Percentiles rank a stretch among this genome's conserved stretches.
These are phyloP conservation scores for Pichia exigua DNA, from an alignment of 805 yeast species.

Conservation along the genomic window DNA sequence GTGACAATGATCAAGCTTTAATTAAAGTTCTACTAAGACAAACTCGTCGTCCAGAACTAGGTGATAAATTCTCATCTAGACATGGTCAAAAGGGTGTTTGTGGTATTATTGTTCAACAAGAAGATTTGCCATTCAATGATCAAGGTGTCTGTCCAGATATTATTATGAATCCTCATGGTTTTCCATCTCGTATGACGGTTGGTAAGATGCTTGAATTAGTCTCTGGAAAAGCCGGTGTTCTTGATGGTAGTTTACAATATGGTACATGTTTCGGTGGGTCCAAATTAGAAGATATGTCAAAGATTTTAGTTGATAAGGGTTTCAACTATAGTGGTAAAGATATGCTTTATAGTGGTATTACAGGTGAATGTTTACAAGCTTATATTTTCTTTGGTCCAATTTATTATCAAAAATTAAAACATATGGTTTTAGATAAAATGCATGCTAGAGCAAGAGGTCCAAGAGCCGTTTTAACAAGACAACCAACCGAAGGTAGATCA, in stretches of 20 bases:
- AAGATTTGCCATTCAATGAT: conserved; percentile 93
- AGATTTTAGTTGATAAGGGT: conserved; percentile 82
- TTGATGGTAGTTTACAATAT: conserved; percentile 84
- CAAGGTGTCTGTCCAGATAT: conserved; percentile 90
- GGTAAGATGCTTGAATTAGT: conserved; percentile 97
- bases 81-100: conserved; percentile 99
- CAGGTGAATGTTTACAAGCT: conserved; percentile 96
- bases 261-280: conserved; percentile 99
- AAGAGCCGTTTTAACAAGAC: conserved; percentile 94
- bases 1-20: conserved; percentile 91
- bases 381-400: conserved; percentile 98
- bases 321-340: conserved; percentile 95
- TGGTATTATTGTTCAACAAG: conserved; percentile 96
- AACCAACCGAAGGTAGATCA: conserved; percentile 98
- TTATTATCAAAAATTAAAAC: conserved; percentile 95
- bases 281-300: conserved; percentile 91
- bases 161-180: conserved; percentile 98
- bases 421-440: conserved; percentile 98
- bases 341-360: conserved; percentile 93
- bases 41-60: conserved; percentile 94
- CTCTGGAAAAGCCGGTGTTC: conserved; percentile 95
- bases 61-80: conserved; percentile 94
- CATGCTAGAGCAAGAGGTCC: conserved; percentile 99
- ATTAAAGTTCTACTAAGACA: conserved; percentile 89
- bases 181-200: conserved; percentile 99